Conservation (phyloP, 805 yeast genomes). For the Kodamaea kakaduensis region DNA sequence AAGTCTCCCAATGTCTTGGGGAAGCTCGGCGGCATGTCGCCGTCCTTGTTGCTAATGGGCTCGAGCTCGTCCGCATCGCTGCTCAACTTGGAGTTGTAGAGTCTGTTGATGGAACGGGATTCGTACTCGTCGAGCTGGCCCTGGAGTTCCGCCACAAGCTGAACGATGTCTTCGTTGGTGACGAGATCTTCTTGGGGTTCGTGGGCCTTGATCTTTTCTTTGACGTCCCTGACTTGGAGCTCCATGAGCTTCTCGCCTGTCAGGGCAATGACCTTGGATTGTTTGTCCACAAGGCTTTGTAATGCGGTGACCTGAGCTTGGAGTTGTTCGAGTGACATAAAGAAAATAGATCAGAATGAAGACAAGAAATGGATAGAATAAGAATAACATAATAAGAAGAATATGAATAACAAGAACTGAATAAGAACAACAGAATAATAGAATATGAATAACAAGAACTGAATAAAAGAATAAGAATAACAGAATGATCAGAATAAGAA, state of each 20-base stretch:
- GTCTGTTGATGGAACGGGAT: constrained; percentile 69
- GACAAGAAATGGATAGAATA: no score
- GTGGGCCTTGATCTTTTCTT: constrained; percentile 18
- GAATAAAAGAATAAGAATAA: no score
- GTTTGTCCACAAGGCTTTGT: constrained; percentile 55
- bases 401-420: no score
- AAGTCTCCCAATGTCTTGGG: constrained; percentile 61
- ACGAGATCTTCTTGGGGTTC: constrained; percentile 46
- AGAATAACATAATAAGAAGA: no score
- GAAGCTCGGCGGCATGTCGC: constrained; percentile 58
- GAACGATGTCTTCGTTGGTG: constrained; percentile 80
- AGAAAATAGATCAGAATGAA: no score
- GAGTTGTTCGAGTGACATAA: constrained; percentile 5
- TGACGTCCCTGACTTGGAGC: constrained; percentile 57
- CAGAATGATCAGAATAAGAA: no score
- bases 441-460: no score
- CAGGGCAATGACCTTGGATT: constrained; percentile 58
- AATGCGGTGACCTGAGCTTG: constrained; percentile 47
- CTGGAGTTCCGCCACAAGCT: constrained; percentile 85
- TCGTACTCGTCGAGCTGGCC: constrained; percentile 79
- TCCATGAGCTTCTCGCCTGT: constrained; percentile 79
- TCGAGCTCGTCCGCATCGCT: constrained; percentile 46
- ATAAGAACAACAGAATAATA: no score
- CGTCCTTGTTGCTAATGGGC: constrained; percentile 75
- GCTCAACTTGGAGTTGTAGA: constrained; percentile 54